A percentile compares a stretch with the other conserved stretches of the same genome.
Conservation (phyloP, 2,329 filamentous ascomycete genomes). For the Triangularia setosa region DNA sequence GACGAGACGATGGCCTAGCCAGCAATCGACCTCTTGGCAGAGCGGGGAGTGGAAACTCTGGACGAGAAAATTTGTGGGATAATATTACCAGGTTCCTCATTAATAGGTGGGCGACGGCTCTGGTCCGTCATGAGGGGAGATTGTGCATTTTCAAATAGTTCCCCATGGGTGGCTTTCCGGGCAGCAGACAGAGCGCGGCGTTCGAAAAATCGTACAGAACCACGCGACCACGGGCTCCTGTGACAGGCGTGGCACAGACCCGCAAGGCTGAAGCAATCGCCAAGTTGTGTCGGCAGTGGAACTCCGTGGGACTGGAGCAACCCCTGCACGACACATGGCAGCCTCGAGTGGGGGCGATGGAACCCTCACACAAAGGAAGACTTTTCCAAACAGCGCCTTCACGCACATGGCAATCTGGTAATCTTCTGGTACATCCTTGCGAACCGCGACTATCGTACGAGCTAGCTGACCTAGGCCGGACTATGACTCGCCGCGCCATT, state of each 20-base stretch:
- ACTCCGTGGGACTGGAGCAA: neutral
- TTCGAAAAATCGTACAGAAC: neutral
- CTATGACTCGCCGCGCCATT: conserved; percentile 10
- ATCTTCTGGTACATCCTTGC: conserved; percentile 8
- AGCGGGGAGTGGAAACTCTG: neutral
- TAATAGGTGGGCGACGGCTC: neutral
- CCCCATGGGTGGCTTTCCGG: neutral
- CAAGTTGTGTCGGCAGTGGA: neutral
- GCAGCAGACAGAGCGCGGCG: neutral
- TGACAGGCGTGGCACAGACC: conserved; percentile 6
- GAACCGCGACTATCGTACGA: conserved; percentile 12
- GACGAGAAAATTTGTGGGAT: neutral
- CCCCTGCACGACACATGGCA: conserved; percentile 14
- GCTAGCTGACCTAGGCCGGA: conserved; percentile 2
- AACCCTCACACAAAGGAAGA: neutral
- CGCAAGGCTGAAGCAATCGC: conserved; percentile 9
- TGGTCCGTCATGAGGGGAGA: conserved; percentile 7
- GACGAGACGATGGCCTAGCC: neutral
- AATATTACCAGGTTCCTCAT: neutral
- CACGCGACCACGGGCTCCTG: neutral
- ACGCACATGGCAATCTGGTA: conserved; percentile 10
- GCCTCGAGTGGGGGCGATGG: conserved; percentile 6
- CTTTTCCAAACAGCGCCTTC: neutral
- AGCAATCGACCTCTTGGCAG: conserved; percentile 2
- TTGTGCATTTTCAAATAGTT: conserved; percentile 9